These are phyloP conservation scores for Punica granatum DNA, from an alignment of 345 rosid species.

Conservation along the genomic window DNA sequence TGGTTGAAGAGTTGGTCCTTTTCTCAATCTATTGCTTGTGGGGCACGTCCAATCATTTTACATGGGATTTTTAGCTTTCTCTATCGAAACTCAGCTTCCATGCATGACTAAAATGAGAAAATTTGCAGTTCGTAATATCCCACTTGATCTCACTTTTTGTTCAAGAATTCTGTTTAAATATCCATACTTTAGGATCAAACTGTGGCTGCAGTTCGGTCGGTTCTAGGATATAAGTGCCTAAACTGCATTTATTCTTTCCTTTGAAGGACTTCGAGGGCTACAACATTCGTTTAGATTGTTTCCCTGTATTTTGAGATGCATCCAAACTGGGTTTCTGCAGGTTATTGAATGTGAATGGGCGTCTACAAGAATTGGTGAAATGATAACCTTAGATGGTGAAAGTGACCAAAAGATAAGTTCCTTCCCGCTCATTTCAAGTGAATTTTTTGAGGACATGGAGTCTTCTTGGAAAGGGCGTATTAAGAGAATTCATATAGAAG, in stretches of 20 bases:
- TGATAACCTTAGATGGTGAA: slow-evolving; percentile 66
- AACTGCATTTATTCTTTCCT: not conserved
- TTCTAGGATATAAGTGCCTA: not conserved
- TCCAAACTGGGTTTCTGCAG: slow-evolving; percentile 25
- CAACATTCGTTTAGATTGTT: not conserved
- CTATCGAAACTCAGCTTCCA: too few species aligned
- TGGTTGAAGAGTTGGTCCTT: not conserved
- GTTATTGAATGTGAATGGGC: slow-evolving; percentile 68
- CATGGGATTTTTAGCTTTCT: too few species aligned
- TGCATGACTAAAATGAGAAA: not conserved
- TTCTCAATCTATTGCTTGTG: not conserved
- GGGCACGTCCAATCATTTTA: too few species aligned
- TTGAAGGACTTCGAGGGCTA: not conserved
- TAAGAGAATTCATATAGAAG: slow-evolving; percentile 66
- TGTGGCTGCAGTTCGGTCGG: not conserved
- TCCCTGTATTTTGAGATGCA: not conserved
- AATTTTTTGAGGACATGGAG: slow-evolving; percentile 89
- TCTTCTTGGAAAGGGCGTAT: slow-evolving; percentile 81
- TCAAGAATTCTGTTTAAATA: too few species aligned
- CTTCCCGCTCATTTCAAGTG: slow-evolving; percentile 45
- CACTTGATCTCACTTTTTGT: not conserved
- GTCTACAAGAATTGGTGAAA: slow-evolving; percentile 55
- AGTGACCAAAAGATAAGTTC: slow-evolving; percentile 42
- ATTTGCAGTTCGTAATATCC: not conserved
- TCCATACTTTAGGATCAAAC: not conserved